Evolutionary conservation across 2,329 filamentous ascomycete species (phyloP).

Genomic region (Gnomoniopsis smithogilvyi): DNA sequence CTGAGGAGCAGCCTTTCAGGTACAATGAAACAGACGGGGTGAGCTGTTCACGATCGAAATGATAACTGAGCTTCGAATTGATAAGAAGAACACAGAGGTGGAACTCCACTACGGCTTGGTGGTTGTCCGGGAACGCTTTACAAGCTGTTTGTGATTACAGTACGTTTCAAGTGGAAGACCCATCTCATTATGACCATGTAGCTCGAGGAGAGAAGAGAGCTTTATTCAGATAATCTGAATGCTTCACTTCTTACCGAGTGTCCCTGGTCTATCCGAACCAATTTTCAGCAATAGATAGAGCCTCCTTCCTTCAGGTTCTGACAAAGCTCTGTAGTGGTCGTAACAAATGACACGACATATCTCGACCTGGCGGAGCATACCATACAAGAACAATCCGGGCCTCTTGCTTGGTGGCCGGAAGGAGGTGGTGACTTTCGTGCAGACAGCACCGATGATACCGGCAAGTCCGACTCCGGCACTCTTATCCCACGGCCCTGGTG

Average conservation of each 20-base stretch:
- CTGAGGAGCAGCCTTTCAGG: background rate
- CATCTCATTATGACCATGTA: background rate
- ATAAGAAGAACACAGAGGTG: constrained; percentile 18
- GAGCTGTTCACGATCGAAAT: background rate
- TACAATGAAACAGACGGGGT: constrained; percentile 29
- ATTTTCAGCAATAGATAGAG: background rate
- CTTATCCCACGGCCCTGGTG: background rate
- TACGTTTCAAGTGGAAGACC: background rate
- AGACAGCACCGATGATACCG: constrained; percentile 49
- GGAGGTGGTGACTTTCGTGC: constrained; percentile 36
- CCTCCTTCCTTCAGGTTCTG: background rate
- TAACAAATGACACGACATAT: constrained; percentile 28
- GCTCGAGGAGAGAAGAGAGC: background rate
- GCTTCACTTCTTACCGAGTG: background rate
- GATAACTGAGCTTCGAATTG: background rate
- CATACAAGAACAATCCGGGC: constrained; percentile 30
- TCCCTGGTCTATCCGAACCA: too few species aligned
- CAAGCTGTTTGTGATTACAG: constrained; percentile 34
- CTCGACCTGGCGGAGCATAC: constrained; percentile 27
- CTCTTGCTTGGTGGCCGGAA: constrained; percentile 33
- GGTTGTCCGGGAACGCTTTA: constrained; percentile 35
- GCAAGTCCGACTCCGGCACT: background rate
- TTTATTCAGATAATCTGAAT: background rate
- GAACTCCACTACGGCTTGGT: constrained; percentile 33
- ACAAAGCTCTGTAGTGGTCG: constrained; percentile 19